Base-by-base conservation (phyloP, 176 grass and related monocot species). In the Alloteropsis semialata region DNA sequence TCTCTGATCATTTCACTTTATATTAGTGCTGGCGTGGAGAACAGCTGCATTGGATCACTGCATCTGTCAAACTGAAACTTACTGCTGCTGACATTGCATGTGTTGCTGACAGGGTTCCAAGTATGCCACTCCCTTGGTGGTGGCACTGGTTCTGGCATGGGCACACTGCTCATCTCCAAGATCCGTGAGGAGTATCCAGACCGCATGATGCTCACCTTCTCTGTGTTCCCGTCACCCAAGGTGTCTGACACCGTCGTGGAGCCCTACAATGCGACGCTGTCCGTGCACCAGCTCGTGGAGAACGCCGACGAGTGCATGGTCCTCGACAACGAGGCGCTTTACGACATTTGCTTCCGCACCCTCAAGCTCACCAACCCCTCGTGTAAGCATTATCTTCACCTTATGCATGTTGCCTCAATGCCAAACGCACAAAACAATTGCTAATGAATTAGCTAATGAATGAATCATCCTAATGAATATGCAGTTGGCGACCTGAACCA, bases 401-500 rank as follows among this genome's bases (percentile, higher is more conserved):
- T 71, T 29, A 48, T 28, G 25, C 42, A 71, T 16, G 68, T 16
- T 71, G 8, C 41, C 21, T n/a, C 15, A 21, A 27, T 69, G 67
- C 39, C 67, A 44, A 59, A 60, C 28, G 15, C 3, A 34, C 0
- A 21, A 21, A 5, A 69, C 65, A 42, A 42, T 45, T 50, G 29
- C 49, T 3, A 25, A 56, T 18, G 3, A 12, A n/a, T n/a, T n/a
- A n/a, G n/a, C n/a, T n/a, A n/a, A 19, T 45, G 32, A 18, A 24
- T 14, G 0, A 41, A 24, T 1, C 22, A 67, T 67, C 34, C 32
- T 18, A 67, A 39, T 79, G 29, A 27, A 25, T 18, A 7, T 75
- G 72, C 82, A 94, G 88, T 94, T 17, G 91, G 91, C 5, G 91
- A 94, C 55, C 88, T 97, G 80, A 97, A 97, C 88, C 94, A 97